Evolutionary conservation across 768 basidiomycete species (phyloP).

Genomic region (Boletus rubescentipes): DNA sequence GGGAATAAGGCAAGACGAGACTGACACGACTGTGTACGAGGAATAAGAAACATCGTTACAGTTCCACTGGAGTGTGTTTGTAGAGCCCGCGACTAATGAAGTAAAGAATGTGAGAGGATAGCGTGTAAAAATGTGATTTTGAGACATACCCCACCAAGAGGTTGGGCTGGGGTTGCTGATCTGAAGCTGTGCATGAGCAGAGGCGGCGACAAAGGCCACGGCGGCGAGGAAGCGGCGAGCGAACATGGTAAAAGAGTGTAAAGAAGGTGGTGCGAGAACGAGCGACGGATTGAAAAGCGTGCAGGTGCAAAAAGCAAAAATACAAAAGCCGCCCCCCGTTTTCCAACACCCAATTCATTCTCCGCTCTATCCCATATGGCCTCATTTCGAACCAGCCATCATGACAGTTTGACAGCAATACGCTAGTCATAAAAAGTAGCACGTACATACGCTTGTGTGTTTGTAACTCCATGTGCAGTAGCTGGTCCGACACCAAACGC

Average conservation of each 20-base stretch:
- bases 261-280: conserved; percentile 22
- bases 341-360: conserved; percentile 19
- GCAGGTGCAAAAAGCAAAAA: conserved; percentile 12
- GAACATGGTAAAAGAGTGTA: conserved; percentile 32
- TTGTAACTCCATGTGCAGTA: too few relatives aligned
- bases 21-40: conserved; percentile 49
- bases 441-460: too few relatives aligned
- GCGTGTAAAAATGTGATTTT: neutral
- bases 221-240: conserved; percentile 34
- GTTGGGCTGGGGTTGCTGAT: conserved; percentile 45
- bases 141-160: conserved; percentile 62
- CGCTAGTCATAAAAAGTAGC: too few relatives aligned
- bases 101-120: neutral
- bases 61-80: conserved; percentile 60
- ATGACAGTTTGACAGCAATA: too few relatives aligned
- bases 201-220: conserved; percentile 39
- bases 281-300: conserved; percentile 18
- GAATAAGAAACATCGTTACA: conserved; percentile 42
- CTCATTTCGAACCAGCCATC: too few relatives aligned
- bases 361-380: conserved; percentile 13
- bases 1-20: neutral
- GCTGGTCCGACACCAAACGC: too few relatives aligned
- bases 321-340: neutral
- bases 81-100: conserved; percentile 49
- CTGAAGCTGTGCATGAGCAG: conserved; percentile 38